phyloP scores from a whole-genome alignment of 495 filamentous ascomycete genomes.

The Tuber magnatum region DNA sequence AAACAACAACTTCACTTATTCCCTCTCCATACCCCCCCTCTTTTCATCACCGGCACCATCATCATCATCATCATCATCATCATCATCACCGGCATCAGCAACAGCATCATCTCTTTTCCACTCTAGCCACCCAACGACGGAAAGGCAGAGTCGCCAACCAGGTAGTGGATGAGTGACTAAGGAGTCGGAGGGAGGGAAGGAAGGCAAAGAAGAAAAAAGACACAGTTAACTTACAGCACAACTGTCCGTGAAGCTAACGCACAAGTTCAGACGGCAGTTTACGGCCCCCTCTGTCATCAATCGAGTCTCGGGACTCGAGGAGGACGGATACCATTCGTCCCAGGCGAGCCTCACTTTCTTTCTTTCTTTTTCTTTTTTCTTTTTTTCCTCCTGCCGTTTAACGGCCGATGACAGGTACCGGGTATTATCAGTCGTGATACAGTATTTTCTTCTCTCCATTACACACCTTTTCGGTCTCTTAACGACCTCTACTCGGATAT shows the following conservation, averaged over 20 bases:
- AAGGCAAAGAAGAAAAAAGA: neutral
- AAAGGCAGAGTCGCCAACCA: neutral
- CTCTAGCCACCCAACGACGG: neutral
- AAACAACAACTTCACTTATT: neutral
- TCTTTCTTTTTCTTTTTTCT: no score
- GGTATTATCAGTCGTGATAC: constrained; percentile 1
- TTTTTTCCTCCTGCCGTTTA: neutral
- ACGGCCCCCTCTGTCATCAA: neutral
- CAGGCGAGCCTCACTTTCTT: neutral
- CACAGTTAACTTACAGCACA: no score
- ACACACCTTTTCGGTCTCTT: neutral
- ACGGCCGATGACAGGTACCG: neutral
- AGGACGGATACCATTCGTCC: neutral
- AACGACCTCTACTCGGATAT: neutral
- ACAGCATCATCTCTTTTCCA: neutral
- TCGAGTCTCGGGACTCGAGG: neutral
- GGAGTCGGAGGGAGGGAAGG: neutral
- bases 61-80: neutral
- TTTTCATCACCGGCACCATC: neutral
- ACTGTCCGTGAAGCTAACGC: neutral
- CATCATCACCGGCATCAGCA: neutral
- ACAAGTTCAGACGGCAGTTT: neutral
- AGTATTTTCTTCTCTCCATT: neutral
- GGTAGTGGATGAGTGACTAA: neutral
- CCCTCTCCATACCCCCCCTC: neutral